Evolutionary conservation across 768 basidiomycete species (phyloP).

Genomic region (Thelephora ganbajun): DNA sequence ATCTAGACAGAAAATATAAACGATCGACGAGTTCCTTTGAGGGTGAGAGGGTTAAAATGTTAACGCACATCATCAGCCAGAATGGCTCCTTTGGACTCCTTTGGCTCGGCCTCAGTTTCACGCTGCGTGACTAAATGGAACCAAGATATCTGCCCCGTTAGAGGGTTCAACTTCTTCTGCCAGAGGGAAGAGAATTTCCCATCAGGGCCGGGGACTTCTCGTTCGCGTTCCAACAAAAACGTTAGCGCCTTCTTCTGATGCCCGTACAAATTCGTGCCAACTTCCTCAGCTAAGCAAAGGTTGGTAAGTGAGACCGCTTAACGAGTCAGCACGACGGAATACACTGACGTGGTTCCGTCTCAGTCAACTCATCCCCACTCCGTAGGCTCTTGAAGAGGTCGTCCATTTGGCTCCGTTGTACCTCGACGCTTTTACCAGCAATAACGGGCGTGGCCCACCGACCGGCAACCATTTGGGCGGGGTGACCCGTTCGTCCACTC

Average conservation of each 20-base stretch:
- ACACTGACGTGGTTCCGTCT: slow-evolving; percentile 76
- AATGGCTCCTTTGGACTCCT: slow-evolving; percentile 75
- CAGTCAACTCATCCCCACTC: slow-evolving; percentile 73
- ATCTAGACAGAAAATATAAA: slow-evolving; percentile 38
- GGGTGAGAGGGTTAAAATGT: not conserved
- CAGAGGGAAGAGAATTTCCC: slow-evolving; percentile 62
- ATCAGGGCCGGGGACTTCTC: slow-evolving; percentile 37
- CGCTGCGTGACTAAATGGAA: slow-evolving; percentile 75
- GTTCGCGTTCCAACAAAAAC: slow-evolving; percentile 82
- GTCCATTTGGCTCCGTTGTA: slow-evolving; percentile 88
- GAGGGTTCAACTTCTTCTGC: slow-evolving; percentile 40
- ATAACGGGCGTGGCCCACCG: slow-evolving; percentile 47
- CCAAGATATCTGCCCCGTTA: slow-evolving; percentile 45
- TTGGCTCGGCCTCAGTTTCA: slow-evolving; percentile 52
- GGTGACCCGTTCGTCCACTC: slow-evolving; percentile 16
- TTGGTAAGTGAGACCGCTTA: slow-evolving; percentile 5
- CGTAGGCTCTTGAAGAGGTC: slow-evolving; percentile 84
- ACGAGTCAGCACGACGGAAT: not conserved
- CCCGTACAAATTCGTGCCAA: slow-evolving; percentile 83
- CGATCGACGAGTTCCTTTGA: slow-evolving; percentile 4
- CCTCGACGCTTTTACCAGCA: slow-evolving; percentile 70
- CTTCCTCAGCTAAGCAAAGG: slow-evolving; percentile 34
- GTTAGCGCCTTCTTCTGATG: slow-evolving; percentile 98
- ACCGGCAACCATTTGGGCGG: slow-evolving; percentile 23
- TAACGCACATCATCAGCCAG: slow-evolving; percentile 87